Base-by-base conservation (phyloP, 2,329 filamentous ascomycete genomes). In the Acrodontium crateriforme region DNA sequence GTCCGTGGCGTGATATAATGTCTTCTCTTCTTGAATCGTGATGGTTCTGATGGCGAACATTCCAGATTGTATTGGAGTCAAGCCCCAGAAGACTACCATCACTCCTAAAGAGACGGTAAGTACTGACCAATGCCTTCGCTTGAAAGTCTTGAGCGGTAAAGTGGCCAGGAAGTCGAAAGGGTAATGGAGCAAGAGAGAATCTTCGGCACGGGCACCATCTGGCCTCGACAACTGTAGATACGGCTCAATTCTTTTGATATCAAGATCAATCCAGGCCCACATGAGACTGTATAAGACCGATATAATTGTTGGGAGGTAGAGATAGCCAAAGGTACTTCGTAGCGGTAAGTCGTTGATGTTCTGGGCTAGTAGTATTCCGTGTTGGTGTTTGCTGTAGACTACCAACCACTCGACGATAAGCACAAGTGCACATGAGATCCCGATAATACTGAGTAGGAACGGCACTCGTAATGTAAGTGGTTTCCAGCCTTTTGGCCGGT, bases 241-340 rank as follows among this genome's bases (percentile, higher is more conserved):
- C 0, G 71, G 71, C 18, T 77, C 69, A 24, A 75, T 51, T 0
- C 72, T 40, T 32, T 72, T 71, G 0, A 60, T 52, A 18, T 77
- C 67, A 0, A 75, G 43, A 27, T 76, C 71, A 0, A 74, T 56
- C 67, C 69, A 72, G 3, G 55, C 60, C 69, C 70, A 75, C 0
- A 64, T 24, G 1, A 74, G 54, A 20, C 67, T 67, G 35, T 70
- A 74, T 0, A 67, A 5, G 0, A 74, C 62, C 0, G 69, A 62
- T 0, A 72, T 27, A 0, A 73, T 53, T 0, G 63, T 74, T 0
- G 71, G 70, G 0, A 63, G 37, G 25, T 70, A 72, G 0, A 63
- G 40, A n/a, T 68, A 71, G 0, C 46, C 30, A 4, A 67, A 58
- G 0, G 38, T 54, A 0, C 45, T 47, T 1, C 38, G 34, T 0